A percentile compares a stretch with the other conserved stretches of the same genome.
These are phyloP conservation scores for Podospora didyma DNA, from an alignment of 495 filamentous ascomycete genomes.

Conservation along the genomic window DNA sequence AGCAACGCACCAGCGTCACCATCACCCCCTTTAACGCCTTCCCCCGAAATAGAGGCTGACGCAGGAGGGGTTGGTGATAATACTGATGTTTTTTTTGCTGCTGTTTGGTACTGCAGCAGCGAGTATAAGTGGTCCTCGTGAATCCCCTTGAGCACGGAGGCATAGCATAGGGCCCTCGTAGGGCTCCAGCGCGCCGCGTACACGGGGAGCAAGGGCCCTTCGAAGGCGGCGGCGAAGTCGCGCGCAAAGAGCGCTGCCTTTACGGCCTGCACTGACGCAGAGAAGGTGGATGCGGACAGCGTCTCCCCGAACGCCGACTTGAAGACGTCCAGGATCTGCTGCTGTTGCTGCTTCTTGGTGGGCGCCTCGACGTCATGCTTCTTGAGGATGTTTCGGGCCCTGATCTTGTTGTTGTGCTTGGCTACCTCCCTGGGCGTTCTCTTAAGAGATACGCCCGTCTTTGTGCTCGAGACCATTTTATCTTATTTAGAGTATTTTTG, in stretches of 20 bases:
- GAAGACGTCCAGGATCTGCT: slow-evolving; percentile 76
- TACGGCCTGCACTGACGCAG: slow-evolving; percentile 63
- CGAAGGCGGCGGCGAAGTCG: slow-evolving; percentile 80
- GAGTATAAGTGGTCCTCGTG: slow-evolving; percentile 30
- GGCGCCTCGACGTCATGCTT: background rate
- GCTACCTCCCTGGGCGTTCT: background rate
- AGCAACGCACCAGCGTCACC: too few species aligned
- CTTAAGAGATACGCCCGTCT: background rate
- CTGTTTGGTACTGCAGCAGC: background rate
- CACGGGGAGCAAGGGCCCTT: slow-evolving; percentile 57
- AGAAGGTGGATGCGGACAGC: slow-evolving; percentile 33
- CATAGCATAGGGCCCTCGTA: slow-evolving; percentile 74
- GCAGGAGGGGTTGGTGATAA: too few species aligned
- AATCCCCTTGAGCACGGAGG: slow-evolving; percentile 56
- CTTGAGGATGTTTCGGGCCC: background rate
- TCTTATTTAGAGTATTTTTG: background rate
- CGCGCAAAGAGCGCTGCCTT: slow-evolving; percentile 81
- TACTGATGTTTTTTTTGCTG: too few species aligned
- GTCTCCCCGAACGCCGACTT: slow-evolving; percentile 51
- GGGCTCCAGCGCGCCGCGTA: slow-evolving; percentile 90
- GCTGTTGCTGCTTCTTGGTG: slow-evolving; percentile 49
- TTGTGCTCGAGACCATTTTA: background rate
- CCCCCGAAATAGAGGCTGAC: too few species aligned
- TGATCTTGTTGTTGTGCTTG: background rate
- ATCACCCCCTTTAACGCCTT: too few species aligned